Evolutionary conservation across 371 early-diverging fungal genomes (phyloP), one percentile per base, ranked within the genome.

Genomic region (Mucor racemosus): DNA sequence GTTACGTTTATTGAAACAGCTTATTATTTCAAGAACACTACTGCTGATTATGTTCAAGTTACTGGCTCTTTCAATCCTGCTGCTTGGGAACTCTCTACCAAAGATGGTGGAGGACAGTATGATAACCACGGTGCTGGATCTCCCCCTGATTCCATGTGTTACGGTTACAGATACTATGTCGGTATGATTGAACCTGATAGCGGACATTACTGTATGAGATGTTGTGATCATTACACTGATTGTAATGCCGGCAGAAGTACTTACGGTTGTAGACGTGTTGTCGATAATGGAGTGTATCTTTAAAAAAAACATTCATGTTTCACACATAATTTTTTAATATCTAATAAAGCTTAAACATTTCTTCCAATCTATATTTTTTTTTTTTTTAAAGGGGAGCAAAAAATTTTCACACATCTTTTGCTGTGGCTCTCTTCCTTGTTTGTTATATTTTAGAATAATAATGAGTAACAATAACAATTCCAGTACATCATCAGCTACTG

Each of bases 21-120:
- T 34, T 58, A 79, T 26, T 78, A 55, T 31, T 69, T 57, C 59
- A 55, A 62, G 14, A 73, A 82, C 59, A 42, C 64, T 1, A 60
- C 69, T n/a, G 76, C 73, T 56, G 69, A 57, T 0, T 82, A 68
- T 50, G 66, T 76, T 36, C 82, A 82, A 63, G 69, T 82, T 58
- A 79, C 78, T 36, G 82, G 82, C 17, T 53, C n/a, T 4, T 70
- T 82, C 14, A 58, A 76, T 34, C 76, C 72, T 36, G 48, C 62
- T 38, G 58, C 67, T 19, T 82, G 78, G 60, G 66, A 66, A 13
- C 60, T 82, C 31, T 72, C 72, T 14, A 1, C 54, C 3, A 62
- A 57, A 3, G 80, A 82, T 21, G 66, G 66, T 13, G 80, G 80
- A 34, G 82, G 80, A 69, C 82, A 82, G 62, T 79, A 82, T 31